Base-by-base conservation (phyloP, 2,329 filamentous ascomycete genomes). In the Colletotrichum sp. region DNA sequence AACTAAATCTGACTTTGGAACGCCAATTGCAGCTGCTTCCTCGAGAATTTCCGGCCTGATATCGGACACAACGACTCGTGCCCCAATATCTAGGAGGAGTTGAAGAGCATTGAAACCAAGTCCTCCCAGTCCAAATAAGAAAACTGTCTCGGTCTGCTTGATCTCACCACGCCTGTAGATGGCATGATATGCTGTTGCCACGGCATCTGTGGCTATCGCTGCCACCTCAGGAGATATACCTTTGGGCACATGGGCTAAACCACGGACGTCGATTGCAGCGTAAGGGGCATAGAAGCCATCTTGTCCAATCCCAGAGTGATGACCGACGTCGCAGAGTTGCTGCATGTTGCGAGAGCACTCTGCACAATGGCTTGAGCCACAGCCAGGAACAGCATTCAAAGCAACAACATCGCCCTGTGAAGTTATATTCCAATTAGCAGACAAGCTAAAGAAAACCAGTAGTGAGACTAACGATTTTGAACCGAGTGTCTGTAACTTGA, bases 21-120 rank as follows among this genome's bases (percentile, higher is more conserved):
- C 76, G 2, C 84, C 84, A 15, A 84, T 73, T 8, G 78, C 78
- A 10, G 65, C 70, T 13, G 78, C 78, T 21, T 77, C 74, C 12
- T 77, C 73, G 9, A 78, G 74, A 18, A 77, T 52, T 21, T 76
- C 60, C 48, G 76, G 62, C n/a, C 75, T 70, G n/a, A 79, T 68
- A 48, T 79, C 76, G 13, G 71, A 78, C 6, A 78, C 73, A 36
- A 87, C 95, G 16, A 89, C 94, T 24, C 89, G 92, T 62, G 91
- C 83, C 13, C 84, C 83, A n/a, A 86, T 82, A 24, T 83, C 78
- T 7, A 79, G 77, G 6, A 85, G 79, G 18, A 85, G 81, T 72
- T 86, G 84, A 12, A 87, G 74, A 1, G 82, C 85, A 73, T 87
- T 86, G 67, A 86, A 84, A 2, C 85, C 85, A 4, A 87, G 78